Base-by-base conservation (phyloP, 1,284 basidiomycete species). In the Hypsizygus ulmarius region DNA sequence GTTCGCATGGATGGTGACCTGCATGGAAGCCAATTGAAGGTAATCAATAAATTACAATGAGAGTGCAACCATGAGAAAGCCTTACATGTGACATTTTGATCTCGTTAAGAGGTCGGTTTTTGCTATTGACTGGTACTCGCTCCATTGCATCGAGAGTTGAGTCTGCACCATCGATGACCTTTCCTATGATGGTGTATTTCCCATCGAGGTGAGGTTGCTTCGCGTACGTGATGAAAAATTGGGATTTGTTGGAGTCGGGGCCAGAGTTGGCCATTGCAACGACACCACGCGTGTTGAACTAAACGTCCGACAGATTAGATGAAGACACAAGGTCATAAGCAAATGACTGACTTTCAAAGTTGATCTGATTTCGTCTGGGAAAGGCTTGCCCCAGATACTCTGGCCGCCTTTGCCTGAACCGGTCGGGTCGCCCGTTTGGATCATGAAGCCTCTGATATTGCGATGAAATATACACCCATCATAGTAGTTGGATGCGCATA, bases 211-310 rank as follows among this genome's bases (percentile, higher is more conserved):
- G 93, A 1, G 89, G 70, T 61, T 97, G 93, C 63, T 97, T 97
- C 0, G 87, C 74, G 63, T 96, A 97, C 1, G 93, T 87, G 63
- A 97, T 84, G 71, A 97, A 96, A 71, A 97, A 96, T 69, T 96
- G 87, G 2, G 91, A 92, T 69, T 96, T 97, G 73, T 97, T 97
- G 15, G 89, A 86, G 66, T 96, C 90, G 16, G 88, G 87, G 0
- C 95, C 95, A 3, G 89, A 87, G 66, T 97, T 97, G 43, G 94
- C 95, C 93, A 97, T 97, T 18, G 94, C 94, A n/a, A 97, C 84
- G 54, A 97, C 79, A 14, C 94, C 94, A 54, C 95, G 82, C 45
- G 83, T 75, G 68, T 97, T 97, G 74, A 98, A 97, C 93, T 95
- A 65, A 18, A 18, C 10, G 28, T 34, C 19, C 21, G 34, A 35